A percentile compares a stretch with the other conserved stretches of the same genome.
Conservation (phyloP, 192 early-diverging fungal species). For the Haplosporangium gracile region DNA sequence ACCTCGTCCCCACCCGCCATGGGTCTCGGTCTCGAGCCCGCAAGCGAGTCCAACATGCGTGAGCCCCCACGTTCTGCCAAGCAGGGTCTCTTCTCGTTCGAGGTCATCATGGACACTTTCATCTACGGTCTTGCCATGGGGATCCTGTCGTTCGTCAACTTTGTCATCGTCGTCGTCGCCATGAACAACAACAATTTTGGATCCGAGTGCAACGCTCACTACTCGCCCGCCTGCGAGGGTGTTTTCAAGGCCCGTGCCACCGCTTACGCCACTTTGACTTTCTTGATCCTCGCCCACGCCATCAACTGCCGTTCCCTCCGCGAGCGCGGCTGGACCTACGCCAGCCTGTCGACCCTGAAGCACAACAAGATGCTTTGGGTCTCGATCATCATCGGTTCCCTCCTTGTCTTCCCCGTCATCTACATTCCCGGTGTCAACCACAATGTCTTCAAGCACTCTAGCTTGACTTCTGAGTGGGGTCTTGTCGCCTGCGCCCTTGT, state of each 20-base stretch:
- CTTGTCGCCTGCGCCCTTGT: conserved; percentile 25
- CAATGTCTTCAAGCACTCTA: conserved; percentile 51
- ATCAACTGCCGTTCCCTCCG: conserved; percentile 81
- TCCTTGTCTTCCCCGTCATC: conserved; percentile 52
- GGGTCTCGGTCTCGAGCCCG: conserved; percentile 80
- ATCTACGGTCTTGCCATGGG: conserved; percentile 79
- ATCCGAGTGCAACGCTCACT: conserved; percentile 67
- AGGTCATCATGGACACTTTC: conserved; percentile 75
- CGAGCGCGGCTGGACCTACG: conserved; percentile 67
- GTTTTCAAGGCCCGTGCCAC: conserved; percentile 81
- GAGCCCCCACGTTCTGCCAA: conserved; percentile 75
- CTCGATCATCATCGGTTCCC: conserved; percentile 66
- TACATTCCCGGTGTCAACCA: conserved; percentile 52
- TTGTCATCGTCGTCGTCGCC: conserved; percentile 73
- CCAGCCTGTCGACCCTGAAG: conserved; percentile 30
- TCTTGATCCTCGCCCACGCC: conserved; percentile 79
- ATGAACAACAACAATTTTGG: conserved; percentile 72
- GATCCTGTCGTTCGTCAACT: conserved; percentile 71
- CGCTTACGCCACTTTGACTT: conserved; percentile 78
- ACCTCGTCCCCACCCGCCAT: conserved; percentile 87
- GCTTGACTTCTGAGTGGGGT: conserved; percentile 40
- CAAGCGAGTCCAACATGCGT: conserved; percentile 75
- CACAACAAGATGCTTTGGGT: conserved; percentile 59
- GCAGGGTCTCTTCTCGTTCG: conserved; percentile 75
- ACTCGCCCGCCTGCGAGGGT: conserved; percentile 59